Evolutionary conservation across 1,284 basidiomycete species (phyloP).

Genomic region (Porogramme epimiltina): DNA sequence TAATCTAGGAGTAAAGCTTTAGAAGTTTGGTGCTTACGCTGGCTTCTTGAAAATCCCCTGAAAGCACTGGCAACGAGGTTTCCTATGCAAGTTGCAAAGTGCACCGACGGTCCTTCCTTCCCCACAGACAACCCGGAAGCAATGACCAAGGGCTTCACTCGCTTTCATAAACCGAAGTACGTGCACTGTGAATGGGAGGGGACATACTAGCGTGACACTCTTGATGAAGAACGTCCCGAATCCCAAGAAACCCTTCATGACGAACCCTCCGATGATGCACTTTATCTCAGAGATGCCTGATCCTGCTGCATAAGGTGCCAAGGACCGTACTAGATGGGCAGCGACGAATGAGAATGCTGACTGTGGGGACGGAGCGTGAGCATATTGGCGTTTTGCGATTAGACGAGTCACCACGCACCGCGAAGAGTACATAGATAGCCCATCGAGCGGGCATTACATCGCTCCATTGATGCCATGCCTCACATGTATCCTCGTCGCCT

Average conservation of each 20-base stretch:
- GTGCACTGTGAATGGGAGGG: neutral
- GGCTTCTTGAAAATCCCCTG: slow-evolving; percentile 81
- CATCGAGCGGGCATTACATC: slow-evolving; percentile 75
- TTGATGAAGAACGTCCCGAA: slow-evolving; percentile 91
- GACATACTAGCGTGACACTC: slow-evolving; percentile 83
- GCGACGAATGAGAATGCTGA: slow-evolving; percentile 80
- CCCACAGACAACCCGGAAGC: slow-evolving; percentile 97
- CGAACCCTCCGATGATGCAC: slow-evolving; percentile 95
- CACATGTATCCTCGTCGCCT: slow-evolving; percentile 80
- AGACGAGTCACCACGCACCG: slow-evolving; percentile 55
- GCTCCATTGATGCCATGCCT: slow-evolving; percentile 95
- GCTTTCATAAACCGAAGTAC: neutral
- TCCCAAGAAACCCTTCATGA: slow-evolving; percentile 94
- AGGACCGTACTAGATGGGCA: slow-evolving; percentile 84
- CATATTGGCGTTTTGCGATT: neutral
- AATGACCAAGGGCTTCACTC: slow-evolving; percentile 86
- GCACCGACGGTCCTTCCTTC: slow-evolving; percentile 98
- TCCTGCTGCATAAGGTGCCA: slow-evolving; percentile 95
- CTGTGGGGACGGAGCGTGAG: slow-evolving; percentile 41
- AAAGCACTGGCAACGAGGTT: slow-evolving; percentile 86
- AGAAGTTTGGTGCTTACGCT: slow-evolving; percentile 51
- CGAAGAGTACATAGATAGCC: slow-evolving; percentile 87
- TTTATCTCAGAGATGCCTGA: slow-evolving; percentile 99
- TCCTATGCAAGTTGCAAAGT: slow-evolving; percentile 95
- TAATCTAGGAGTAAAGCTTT: neutral